Evolutionary conservation across 345 rosid species (phyloP).

Genomic region (Litchi chinensis): DNA sequence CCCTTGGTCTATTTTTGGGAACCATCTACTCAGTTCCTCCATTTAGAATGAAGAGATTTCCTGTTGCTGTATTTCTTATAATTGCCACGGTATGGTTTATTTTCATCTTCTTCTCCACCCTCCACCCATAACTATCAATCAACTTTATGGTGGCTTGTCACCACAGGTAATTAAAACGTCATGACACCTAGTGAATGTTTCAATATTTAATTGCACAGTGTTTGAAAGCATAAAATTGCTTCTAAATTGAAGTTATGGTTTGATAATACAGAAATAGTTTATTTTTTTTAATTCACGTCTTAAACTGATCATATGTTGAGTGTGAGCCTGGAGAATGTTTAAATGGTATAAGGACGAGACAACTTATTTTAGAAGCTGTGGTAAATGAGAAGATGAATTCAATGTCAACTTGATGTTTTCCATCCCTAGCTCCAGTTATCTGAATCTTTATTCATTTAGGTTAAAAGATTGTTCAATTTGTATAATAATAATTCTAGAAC

Average conservation of each 20-base stretch:
- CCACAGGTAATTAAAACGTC: not conserved
- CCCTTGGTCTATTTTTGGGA: conserved; percentile 84
- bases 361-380: not conserved
- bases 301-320: not conserved
- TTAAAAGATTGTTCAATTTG: not conserved
- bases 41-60: conserved; percentile 86
- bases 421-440: not conserved
- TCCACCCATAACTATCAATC: not conserved
- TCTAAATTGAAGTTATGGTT: conserved; percentile 2
- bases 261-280: conserved; percentile 16
- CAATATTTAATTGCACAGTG: not conserved
- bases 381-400: not conserved
- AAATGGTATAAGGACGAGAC: not conserved
- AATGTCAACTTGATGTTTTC: not conserved
- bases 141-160: conserved; percentile 4
- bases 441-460: not conserved
- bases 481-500: not conserved
- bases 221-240: conserved; percentile 16
- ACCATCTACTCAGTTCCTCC: conserved; percentile 99
- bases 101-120: not conserved
- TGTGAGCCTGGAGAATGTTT: conserved; percentile 8
- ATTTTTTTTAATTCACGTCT: not conserved
- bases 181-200: not conserved
- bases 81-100: conserved; percentile 69
- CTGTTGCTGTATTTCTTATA: conserved; percentile 89